Percentiles rank a stretch among this genome's conserved stretches.
Conservation (phyloP, 2,329 filamentous ascomycete genomes). For the Hymenoscyphus occultus region DNA sequence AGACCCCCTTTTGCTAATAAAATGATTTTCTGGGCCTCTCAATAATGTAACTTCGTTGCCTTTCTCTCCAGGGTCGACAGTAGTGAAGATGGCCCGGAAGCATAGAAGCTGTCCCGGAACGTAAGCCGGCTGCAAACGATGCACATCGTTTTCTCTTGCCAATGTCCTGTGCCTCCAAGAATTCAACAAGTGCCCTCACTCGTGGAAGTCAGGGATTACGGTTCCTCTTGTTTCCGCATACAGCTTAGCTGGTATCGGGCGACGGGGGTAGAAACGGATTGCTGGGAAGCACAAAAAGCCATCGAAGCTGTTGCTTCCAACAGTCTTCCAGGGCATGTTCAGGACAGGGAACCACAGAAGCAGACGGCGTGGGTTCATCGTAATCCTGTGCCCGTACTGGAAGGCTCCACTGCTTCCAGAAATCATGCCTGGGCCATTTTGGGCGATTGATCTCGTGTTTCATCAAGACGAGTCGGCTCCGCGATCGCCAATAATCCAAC, state of each 20-base stretch:
- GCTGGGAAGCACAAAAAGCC: constrained; percentile 16
- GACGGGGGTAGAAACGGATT: constrained; percentile 20
- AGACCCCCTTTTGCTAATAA: background rate
- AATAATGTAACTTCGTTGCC: background rate
- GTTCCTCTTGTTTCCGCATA: constrained; percentile 9
- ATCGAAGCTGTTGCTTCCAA: background rate
- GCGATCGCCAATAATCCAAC: background rate
- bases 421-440: background rate
- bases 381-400: constrained; percentile 1
- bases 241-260: constrained; percentile 6
- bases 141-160: background rate
- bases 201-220: constrained; percentile 18
- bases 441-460: constrained; percentile 1
- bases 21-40: background rate
- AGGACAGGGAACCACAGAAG: background rate
- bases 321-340: background rate
- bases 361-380: constrained; percentile 3
- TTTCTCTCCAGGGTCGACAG: background rate
- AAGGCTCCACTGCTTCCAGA: constrained; percentile 5
- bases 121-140: constrained; percentile 1
- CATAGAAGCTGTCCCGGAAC: constrained; percentile 1
- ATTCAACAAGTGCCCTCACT: constrained; percentile 9
- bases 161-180: constrained; percentile 7
- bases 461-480: background rate
- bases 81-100: background rate